Evolutionary conservation across 2,329 filamentous ascomycete species (phyloP).

Genomic region (Penicillium sp.): DNA sequence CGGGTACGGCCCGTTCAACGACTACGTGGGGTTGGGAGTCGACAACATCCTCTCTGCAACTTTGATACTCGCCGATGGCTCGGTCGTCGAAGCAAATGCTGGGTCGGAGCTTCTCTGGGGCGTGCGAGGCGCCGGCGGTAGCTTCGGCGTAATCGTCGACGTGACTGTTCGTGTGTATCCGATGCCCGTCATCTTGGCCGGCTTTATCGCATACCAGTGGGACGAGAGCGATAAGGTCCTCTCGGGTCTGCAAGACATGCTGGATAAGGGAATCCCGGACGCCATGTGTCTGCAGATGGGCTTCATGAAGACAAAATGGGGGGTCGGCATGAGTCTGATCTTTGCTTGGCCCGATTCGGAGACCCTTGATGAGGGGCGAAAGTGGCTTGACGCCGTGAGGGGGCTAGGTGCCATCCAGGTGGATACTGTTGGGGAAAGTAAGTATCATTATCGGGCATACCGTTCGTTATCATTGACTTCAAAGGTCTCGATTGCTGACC

Average conservation of each 20-base stretch:
- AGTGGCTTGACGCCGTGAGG: neutral
- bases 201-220: slow-evolving; percentile 3
- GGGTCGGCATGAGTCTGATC: neutral
- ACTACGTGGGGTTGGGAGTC: slow-evolving; percentile 2
- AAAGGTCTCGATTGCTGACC: neutral
- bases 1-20: slow-evolving; percentile 8
- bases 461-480: neutral
- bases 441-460: neutral
- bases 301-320: neutral
- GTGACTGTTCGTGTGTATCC: slow-evolving; percentile 11
- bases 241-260: neutral
- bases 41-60: slow-evolving; percentile 6
- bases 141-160: slow-evolving; percentile 5
- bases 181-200: slow-evolving; percentile 8
- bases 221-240: neutral
- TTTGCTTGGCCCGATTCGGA: neutral
- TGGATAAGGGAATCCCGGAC: neutral
- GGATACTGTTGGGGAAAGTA: neutral
- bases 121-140: slow-evolving; percentile 5
- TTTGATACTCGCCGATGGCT: slow-evolving; percentile 48
- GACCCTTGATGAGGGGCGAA: neutral
- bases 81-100: slow-evolving; percentile 4
- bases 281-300: neutral
- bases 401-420: neutral
- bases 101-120: slow-evolving; percentile 11